Conservation (phyloP, 2,329 filamentous ascomycete species). For the Huntiella moniliformis region DNA sequence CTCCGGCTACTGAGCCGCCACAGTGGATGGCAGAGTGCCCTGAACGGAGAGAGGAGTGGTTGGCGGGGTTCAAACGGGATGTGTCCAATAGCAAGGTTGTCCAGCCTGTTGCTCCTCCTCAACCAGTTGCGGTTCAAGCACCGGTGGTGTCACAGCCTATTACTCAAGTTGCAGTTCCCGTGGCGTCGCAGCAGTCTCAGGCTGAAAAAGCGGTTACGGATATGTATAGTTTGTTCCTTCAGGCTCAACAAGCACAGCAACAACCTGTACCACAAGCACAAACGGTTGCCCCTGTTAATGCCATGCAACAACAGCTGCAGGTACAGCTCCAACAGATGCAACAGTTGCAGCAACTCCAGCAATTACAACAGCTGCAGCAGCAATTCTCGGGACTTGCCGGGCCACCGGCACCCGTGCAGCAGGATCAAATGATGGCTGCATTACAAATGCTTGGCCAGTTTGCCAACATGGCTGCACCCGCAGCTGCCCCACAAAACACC, state of each 20-base stretch:
- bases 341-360: conserved; percentile 14
- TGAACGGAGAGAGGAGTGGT: conserved; percentile 33
- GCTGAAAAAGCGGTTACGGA: conserved; percentile 17
- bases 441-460: conserved; percentile 6
- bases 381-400: background rate
- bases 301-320: conserved; percentile 6
- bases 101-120: background rate
- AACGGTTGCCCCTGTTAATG: conserved; percentile 9
- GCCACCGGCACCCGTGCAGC: background rate
- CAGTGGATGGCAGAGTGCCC: conserved; percentile 30
- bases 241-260: conserved; percentile 9
- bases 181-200: conserved; percentile 16
- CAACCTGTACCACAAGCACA: conserved; percentile 13
- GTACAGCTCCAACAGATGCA: conserved; percentile 11
- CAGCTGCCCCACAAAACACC: background rate
- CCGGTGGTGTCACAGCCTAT: too few relatives aligned
- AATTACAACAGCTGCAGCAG: conserved; percentile 13
- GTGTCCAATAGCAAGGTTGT: conserved; percentile 18
- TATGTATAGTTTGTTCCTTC: conserved; percentile 9
- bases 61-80: conserved; percentile 28
- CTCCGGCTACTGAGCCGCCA: conserved; percentile 32
- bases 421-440: conserved; percentile 10
- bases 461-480: background rate
- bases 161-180: too few relatives aligned
- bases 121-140: background rate